Percentiles rank a stretch among this genome's conserved stretches.
phyloP scores from a whole-genome alignment of 2,329 filamentous ascomycete genomes.

The Neofusicoccum kwambonambiense region DNA sequence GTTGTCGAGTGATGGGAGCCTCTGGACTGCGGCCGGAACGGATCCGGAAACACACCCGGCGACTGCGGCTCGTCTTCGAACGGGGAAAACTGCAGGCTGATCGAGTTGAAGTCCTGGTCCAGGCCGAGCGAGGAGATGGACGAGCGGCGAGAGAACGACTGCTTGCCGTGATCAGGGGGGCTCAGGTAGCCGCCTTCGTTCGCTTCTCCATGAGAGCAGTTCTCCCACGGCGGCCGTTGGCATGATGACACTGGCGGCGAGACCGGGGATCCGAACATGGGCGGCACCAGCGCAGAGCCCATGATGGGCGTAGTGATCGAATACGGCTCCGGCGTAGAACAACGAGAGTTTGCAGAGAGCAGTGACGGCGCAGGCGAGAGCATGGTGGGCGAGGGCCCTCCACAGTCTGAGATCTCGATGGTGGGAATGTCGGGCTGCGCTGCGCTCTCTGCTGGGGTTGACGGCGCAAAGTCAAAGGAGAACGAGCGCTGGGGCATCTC shows the following conservation, averaged over 20 bases:
- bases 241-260: constrained; percentile 30
- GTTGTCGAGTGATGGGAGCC: constrained; percentile 32
- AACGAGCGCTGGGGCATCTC: constrained; percentile 29
- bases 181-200: constrained; percentile 23
- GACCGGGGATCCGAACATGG: constrained; percentile 24
- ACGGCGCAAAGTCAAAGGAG: constrained; percentile 27
- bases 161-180: constrained; percentile 24
- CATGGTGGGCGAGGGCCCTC: constrained; percentile 32
- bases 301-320: constrained; percentile 30
- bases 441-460: constrained; percentile 24
- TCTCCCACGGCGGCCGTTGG: constrained; percentile 35
- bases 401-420: constrained; percentile 38
- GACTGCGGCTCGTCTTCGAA: constrained; percentile 28
- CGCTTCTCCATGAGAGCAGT: constrained; percentile 29
- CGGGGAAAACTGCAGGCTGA: constrained; percentile 28
- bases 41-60: constrained; percentile 24
- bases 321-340: constrained; percentile 35
- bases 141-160: constrained; percentile 30
- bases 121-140: constrained; percentile 33
- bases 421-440: constrained; percentile 32
- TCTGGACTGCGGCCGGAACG: constrained; percentile 28
- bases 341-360: constrained; percentile 37
- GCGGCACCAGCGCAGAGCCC: constrained; percentile 23
- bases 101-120: constrained; percentile 30
- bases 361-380: constrained; percentile 38